Evolutionary conservation across 2,329 filamentous ascomycete genomes (phyloP).

Genomic region (Sclerotinia trifoliorum): DNA sequence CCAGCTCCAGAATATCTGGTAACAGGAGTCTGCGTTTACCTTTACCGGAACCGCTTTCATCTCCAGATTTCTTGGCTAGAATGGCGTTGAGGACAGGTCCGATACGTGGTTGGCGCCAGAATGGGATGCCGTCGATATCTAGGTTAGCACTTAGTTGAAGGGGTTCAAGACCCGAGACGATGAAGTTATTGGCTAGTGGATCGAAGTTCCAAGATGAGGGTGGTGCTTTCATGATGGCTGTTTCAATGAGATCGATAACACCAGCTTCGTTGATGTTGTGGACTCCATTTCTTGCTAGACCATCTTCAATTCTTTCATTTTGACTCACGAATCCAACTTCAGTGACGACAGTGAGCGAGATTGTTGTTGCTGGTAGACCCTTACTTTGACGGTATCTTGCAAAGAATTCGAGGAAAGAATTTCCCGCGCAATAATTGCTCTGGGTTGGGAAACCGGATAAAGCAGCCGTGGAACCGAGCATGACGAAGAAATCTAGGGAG

Average conservation of each 20-base stretch:
- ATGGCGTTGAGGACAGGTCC: constrained; percentile 5
- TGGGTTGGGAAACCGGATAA: constrained; percentile 40
- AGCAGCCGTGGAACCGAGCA: constrained; percentile 38
- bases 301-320: constrained; percentile 28
- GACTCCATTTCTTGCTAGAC: constrained; percentile 23
- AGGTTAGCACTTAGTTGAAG: neutral
- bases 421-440: constrained; percentile 43
- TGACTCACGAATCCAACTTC: constrained; percentile 41
- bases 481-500: constrained; percentile 43
- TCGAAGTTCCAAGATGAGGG: neutral
- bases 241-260: constrained; percentile 30
- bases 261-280: constrained; percentile 27
- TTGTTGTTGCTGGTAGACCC: constrained; percentile 34
- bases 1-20: constrained; percentile 41
- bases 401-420: constrained; percentile 43
- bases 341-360: constrained; percentile 41
- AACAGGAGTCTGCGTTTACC: neutral
- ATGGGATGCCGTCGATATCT: neutral
- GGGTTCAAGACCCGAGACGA: constrained; percentile 11
- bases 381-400: constrained; percentile 34
- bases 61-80: constrained; percentile 11
- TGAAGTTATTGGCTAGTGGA: constrained; percentile 9
- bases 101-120: neutral
- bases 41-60: neutral
- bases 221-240: constrained; percentile 23